These are phyloP conservation scores for Penstemon barbatus DNA, from an alignment of 257 asterid genomes.

Conservation along the genomic window DNA sequence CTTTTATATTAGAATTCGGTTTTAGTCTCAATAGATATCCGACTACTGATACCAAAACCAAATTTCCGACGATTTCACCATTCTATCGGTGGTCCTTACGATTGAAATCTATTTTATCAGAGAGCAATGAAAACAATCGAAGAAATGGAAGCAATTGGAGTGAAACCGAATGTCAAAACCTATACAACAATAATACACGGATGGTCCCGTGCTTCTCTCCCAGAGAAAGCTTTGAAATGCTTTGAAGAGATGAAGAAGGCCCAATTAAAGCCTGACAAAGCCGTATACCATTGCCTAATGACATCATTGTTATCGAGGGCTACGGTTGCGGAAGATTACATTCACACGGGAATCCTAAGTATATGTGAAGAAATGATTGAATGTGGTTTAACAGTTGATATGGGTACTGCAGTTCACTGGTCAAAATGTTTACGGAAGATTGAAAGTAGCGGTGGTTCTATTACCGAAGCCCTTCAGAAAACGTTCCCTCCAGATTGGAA, in stretches of 20 bases:
- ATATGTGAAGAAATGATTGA: conserved; percentile 79
- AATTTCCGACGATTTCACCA: no score
- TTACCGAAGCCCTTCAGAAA: conserved; percentile 90
- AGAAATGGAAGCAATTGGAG: conserved; percentile 83
- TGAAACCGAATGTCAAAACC: conserved; percentile 80
- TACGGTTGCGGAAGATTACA: conserved; percentile 75
- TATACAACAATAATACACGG: conserved; percentile 93
- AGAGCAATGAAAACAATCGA: conserved; percentile 68
- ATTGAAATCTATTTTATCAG: conserved; percentile 29
- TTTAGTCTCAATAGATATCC: no score
- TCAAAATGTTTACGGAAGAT: conserved; percentile 77
- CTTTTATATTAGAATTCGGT: no score
- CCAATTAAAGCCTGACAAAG: conserved; percentile 81
- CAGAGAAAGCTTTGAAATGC: conserved; percentile 92
- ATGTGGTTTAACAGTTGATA: conserved; percentile 61
- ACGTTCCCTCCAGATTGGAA: conserved; percentile 99
- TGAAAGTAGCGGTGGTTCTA: conserved; percentile 73
- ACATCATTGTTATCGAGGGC: conserved; percentile 90
- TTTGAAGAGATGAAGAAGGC: conserved; percentile 81
- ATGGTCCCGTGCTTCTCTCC: conserved; percentile 95
- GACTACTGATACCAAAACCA: no score
- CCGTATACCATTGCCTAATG: conserved; percentile 94
- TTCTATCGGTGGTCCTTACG: no score
- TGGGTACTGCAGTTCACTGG: conserved; percentile 99
- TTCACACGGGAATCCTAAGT: conserved; percentile 51